These are phyloP conservation scores for Lagenidium giganteum DNA, from an alignment of 352 stramenopile species.

Conservation along the genomic window DNA sequence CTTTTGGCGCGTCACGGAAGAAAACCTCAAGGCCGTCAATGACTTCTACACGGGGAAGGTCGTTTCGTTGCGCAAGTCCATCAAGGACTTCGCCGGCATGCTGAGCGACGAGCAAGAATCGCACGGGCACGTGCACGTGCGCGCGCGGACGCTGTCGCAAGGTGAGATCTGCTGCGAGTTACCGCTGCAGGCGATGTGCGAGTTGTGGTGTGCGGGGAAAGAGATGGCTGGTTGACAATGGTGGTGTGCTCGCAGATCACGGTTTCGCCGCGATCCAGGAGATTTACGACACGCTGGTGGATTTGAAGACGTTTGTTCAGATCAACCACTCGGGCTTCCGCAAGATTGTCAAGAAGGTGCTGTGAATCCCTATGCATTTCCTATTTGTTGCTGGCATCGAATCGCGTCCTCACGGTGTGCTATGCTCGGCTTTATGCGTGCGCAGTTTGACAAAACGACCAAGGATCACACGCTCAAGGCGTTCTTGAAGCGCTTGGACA, in stretches of 20 bases:
- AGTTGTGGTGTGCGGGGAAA: background rate
- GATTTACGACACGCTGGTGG: slow-evolving; percentile 87
- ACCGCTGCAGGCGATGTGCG: no score
- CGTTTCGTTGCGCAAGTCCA: slow-evolving; percentile 50
- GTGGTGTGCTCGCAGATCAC: slow-evolving; percentile 28
- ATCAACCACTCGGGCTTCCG: slow-evolving; percentile 91
- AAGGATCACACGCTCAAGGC: slow-evolving; percentile 54
- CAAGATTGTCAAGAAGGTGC: slow-evolving; percentile 92
- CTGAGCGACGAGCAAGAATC: slow-evolving; percentile 64
- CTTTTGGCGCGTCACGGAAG: slow-evolving; percentile 76
- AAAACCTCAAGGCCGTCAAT: slow-evolving; percentile 83
- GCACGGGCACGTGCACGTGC: slow-evolving; percentile 72
- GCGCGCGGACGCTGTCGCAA: slow-evolving; percentile 55
- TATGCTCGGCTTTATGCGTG: no score
- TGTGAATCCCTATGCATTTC: background rate
- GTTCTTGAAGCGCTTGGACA: slow-evolving; percentile 81
- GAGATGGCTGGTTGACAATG: background rate
- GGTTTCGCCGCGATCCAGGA: slow-evolving; percentile 82
- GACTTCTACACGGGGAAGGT: slow-evolving; percentile 78
- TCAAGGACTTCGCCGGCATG: slow-evolving; percentile 74
- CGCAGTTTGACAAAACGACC: slow-evolving; percentile 89
- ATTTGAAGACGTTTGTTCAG: slow-evolving; percentile 87
- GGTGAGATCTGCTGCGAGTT: slow-evolving; percentile 27
- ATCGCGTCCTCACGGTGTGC: no score
- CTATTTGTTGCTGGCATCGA: background rate